Evolutionary conservation across 2,329 filamentous ascomycete genomes (phyloP), one percentile per base, ranked within the genome.

Genomic region (Monilinia fructigena): DNA sequence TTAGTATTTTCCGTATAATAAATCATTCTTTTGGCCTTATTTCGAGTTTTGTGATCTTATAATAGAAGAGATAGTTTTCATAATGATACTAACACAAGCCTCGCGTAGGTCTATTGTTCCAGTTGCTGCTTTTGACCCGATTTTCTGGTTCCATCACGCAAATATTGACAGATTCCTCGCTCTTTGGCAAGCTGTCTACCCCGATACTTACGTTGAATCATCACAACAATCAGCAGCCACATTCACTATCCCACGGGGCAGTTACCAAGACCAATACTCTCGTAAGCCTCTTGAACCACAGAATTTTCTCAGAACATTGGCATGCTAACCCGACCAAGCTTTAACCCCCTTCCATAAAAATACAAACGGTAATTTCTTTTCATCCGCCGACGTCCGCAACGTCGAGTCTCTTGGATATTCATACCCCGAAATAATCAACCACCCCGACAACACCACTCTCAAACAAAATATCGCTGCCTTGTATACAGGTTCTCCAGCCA

Each of bases 101-200:
- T 7, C 31, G 40, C 38, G 20, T 5, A 66, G 64, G 65, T 20
- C 38, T 8, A 8, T 89, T 89, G 84, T 85, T 83, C 50, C 89
- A 84, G 76, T 86, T 86, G 42, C 85, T 86, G 85, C 89, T 0
- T 95, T 91, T 74, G 91, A 95, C 72, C 91, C 91, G 0, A 79
- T 91, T 18, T 70, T 70, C 82, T 67, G 67, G 68, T 54, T 69
- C 16, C 68, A 70, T 47, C 68, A 70, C 31, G 65, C 80, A 48
- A 92, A 90, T 77, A 83, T 92, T 16, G 92, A 95, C 73, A 85
- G 91, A 4, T 77, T 90, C 35, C 85, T 92, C 69, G 85, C 90
- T 45, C 82, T 95, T 66, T 95, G 90, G 90, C 90, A 94, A 77
- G 80, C 82, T 0, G 77, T 94, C 20, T 83, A 94, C 69, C 89